A percentile compares a stretch with the other conserved stretches of the same genome.
phyloP scores from a whole-genome alignment of 768 basidiomycete species.

The Boletus tomentosulus region DNA sequence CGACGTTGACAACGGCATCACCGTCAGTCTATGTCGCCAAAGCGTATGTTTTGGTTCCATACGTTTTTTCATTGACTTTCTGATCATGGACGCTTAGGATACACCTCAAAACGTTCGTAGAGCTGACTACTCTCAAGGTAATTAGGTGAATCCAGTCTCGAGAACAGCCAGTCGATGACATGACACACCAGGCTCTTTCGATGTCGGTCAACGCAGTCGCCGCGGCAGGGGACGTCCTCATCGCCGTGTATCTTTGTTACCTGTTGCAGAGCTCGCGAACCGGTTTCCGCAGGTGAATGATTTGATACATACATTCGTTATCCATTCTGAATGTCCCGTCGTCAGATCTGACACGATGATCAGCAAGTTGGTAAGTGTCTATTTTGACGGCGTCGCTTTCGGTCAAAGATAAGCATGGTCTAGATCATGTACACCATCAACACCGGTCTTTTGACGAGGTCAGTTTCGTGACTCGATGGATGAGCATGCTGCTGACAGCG shows the following conservation, averaged over 20 bases:
- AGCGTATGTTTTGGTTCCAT: constrained; percentile 32
- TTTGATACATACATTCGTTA: neutral
- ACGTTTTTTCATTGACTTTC: neutral
- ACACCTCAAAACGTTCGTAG: constrained; percentile 39
- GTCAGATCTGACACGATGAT: constrained; percentile 50
- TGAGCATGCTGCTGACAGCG: neutral
- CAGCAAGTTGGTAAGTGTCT: constrained; percentile 36
- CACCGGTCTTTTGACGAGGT: constrained; percentile 31
- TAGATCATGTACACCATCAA: constrained; percentile 55
- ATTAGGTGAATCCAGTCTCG: too few relatives aligned
- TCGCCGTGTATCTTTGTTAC: constrained; percentile 43
- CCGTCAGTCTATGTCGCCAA: constrained; percentile 33
- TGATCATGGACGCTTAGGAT: constrained; percentile 33
- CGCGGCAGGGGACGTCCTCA: constrained; percentile 47
- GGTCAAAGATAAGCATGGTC: neutral
- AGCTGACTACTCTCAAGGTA: constrained; percentile 46
- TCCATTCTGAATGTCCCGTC: neutral
- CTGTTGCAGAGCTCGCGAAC: constrained; percentile 49
- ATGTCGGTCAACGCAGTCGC: constrained; percentile 56
- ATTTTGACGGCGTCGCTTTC: neutral
- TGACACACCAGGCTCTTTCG: constrained; percentile 32
- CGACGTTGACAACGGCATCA: constrained; percentile 1
- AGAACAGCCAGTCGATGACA: constrained; percentile 1
- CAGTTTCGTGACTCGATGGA: neutral
- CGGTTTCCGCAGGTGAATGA: constrained; percentile 43